phyloP scores from a whole-genome alignment of 257 asterid genomes.

The Petrea volubilis region DNA sequence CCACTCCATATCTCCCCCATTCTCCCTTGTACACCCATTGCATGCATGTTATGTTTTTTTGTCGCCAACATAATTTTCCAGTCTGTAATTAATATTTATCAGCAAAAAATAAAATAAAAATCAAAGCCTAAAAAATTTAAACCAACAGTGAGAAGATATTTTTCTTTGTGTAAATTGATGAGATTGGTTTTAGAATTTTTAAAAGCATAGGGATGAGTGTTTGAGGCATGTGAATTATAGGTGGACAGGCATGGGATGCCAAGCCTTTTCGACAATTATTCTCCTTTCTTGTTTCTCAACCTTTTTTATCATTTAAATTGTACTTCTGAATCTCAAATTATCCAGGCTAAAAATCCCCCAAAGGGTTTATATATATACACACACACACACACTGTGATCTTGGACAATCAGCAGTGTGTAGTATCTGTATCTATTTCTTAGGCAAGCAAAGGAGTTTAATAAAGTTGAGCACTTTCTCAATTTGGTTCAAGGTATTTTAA shows the following conservation, averaged over 20 bases:
- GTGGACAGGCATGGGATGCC: slow-evolving; percentile 72
- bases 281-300: slow-evolving; percentile 21
- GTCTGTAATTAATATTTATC: slow-evolving; percentile 20
- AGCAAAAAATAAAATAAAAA: not conserved
- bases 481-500: not conserved
- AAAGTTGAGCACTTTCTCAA: not conserved
- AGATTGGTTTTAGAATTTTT: too few species aligned
- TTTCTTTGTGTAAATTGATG: not conserved
- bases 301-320: slow-evolving; percentile 24
- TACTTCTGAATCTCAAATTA: not conserved
- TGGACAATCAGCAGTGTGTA: not conserved
- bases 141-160: not conserved
- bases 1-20: slow-evolving; percentile 31
- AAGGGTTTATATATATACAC: not conserved
- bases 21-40: slow-evolving; percentile 1
- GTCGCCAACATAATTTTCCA: slow-evolving; percentile 23
- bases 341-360: not conserved
- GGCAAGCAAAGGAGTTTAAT: not conserved
- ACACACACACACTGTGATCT: not conserved
- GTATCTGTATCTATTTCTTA: not conserved
- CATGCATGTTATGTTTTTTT: slow-evolving; percentile 21
- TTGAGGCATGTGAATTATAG: slow-evolving; percentile 57
- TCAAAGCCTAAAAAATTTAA: not conserved
- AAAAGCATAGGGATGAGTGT: slow-evolving; percentile 40
- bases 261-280: slow-evolving; percentile 53